A percentile compares a stretch with the other conserved stretches of the same genome.
Evolutionary conservation across 345 rosid genomes (phyloP).

Genomic region (Brassica rapa): DNA sequence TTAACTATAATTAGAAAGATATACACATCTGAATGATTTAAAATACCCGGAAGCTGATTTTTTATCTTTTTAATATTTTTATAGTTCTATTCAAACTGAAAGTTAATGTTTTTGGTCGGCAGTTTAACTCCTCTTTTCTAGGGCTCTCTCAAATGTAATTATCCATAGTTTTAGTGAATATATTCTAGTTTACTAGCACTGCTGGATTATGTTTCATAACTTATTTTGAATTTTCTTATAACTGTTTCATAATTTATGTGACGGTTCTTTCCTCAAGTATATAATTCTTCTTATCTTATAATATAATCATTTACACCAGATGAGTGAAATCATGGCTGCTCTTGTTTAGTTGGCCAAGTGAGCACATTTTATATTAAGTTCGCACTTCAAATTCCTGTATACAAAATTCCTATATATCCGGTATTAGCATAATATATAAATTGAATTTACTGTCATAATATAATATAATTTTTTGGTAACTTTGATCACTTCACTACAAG

Average conservation of each 20-base stretch:
- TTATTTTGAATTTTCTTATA: too few relatives aligned
- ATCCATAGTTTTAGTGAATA: neutral
- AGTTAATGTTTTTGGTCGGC: neutral
- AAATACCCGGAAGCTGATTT: neutral
- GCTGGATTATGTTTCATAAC: neutral
- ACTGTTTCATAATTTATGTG: neutral
- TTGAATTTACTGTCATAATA: too few relatives aligned
- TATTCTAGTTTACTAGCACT: neutral
- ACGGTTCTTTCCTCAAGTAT: neutral
- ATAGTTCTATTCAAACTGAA: neutral
- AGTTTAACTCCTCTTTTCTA: neutral
- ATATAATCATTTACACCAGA: neutral
- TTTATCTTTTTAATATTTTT: neutral
- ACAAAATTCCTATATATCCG: neutral
- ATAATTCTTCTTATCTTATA: neutral
- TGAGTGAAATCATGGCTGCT: neutral
- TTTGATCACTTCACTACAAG: too few relatives aligned
- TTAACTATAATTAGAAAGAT: constrained; percentile 17
- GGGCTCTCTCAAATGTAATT: constrained; percentile 6
- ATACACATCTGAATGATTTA: neutral
- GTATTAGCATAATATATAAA: too few relatives aligned
- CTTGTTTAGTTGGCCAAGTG: neutral
- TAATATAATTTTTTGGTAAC: too few relatives aligned
- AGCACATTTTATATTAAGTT: neutral
- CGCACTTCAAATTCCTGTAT: neutral